Evolutionary conservation across 2,329 filamentous ascomycete species (phyloP).

Genomic region (Claviceps monticola): DNA sequence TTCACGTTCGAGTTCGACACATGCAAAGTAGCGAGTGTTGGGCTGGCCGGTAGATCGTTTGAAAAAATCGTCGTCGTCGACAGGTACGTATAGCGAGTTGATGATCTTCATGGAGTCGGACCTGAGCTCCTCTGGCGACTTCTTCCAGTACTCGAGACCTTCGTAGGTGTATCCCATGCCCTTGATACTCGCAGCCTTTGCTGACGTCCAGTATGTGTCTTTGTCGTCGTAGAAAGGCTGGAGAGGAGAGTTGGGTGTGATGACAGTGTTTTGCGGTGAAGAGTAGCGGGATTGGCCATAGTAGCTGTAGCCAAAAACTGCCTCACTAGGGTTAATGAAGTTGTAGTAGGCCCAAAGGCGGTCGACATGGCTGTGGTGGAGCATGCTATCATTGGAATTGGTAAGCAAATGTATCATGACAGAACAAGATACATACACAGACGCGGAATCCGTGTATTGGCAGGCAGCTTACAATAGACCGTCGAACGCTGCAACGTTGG

Average conservation of each 20-base stretch:
- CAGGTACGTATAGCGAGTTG: conserved; percentile 19
- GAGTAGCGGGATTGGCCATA: conserved; percentile 23
- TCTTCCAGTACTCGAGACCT: conserved; percentile 22
- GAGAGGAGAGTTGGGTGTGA: conserved; percentile 31
- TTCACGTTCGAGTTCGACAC: conserved; percentile 19
- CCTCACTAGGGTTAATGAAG: conserved; percentile 23
- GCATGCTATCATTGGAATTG: conserved; percentile 17
- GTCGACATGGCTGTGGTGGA: conserved; percentile 46
- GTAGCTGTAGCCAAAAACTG: conserved; percentile 23
- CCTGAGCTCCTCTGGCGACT: conserved; percentile 16
- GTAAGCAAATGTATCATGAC: not conserved
- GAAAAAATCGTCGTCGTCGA: not conserved
- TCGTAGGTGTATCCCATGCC: conserved; percentile 26
- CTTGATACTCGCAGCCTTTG: conserved; percentile 18
- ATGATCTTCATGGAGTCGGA: conserved; percentile 18
- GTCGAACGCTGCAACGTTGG: conserved; percentile 30
- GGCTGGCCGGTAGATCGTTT: not conserved
- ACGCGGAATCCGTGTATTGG: no score
- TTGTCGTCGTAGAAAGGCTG: conserved; percentile 33
- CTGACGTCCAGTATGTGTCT: conserved; percentile 28
- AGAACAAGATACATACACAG: no score
- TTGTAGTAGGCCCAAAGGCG: conserved; percentile 47
- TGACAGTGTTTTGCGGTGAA: conserved; percentile 23
- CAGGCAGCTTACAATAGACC: conserved; percentile 25
- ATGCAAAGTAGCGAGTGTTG: conserved; percentile 21